phyloP scores from a whole-genome alignment of 768 basidiomycete species.

The Pholiota conissans region DNA sequence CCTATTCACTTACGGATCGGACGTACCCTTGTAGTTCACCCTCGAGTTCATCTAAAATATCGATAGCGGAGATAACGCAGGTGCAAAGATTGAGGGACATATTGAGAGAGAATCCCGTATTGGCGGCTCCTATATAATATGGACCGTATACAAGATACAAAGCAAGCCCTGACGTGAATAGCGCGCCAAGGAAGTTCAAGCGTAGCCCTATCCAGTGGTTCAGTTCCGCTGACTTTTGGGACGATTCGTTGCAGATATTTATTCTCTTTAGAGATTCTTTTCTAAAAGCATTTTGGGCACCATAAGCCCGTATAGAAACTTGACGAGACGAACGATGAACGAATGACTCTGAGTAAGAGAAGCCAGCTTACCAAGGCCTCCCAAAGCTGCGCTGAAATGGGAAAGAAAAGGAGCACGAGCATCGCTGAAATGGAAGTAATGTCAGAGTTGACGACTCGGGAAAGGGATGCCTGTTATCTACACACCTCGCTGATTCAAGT shows the following conservation, averaged over 20 bases:
- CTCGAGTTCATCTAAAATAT: conserved; percentile 42
- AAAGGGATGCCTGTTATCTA: no score
- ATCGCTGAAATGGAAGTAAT: conserved; percentile 11
- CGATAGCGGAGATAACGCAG: conserved; percentile 51
- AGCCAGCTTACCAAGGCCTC: conserved; percentile 44
- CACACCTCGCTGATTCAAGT: conserved; percentile 31
- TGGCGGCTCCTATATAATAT: conserved; percentile 39
- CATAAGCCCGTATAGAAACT: conserved; percentile 65
- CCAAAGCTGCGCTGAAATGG: conserved; percentile 38
- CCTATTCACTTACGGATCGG: no score
- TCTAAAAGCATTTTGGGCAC: conserved; percentile 51
- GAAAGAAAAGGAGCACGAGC: conserved; percentile 20
- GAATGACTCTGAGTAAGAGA: neutral
- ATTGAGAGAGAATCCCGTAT: conserved; percentile 55
- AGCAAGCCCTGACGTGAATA: conserved; percentile 57
- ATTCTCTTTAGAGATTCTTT: conserved; percentile 46
- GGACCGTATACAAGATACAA: conserved; percentile 50
- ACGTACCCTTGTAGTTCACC: conserved; percentile 32
- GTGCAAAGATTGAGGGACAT: conserved; percentile 59
- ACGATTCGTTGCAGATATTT: conserved; percentile 46
- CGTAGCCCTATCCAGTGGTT: conserved; percentile 48
- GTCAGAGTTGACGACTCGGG: no score
- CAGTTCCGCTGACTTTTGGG: conserved; percentile 46
- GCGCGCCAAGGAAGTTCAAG: conserved; percentile 53
- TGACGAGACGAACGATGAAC: neutral